Base-by-base conservation (phyloP, 345 rosid genomes). In the Gossypium anomalum region DNA sequence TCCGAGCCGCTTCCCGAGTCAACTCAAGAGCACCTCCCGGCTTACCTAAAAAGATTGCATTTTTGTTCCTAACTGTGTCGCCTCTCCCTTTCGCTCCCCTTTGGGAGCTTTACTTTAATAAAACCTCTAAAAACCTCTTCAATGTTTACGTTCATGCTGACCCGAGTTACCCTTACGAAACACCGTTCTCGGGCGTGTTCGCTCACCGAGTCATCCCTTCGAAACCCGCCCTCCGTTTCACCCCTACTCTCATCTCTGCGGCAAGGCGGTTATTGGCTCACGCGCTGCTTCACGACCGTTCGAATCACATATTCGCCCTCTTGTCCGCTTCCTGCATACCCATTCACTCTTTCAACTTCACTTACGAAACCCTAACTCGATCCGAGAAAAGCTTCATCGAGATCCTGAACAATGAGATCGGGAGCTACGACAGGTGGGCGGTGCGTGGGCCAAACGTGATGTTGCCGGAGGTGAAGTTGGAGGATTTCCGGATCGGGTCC, bases 61-160 rank as follows among this genome's bases (percentile, higher is more conserved):
- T 93, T 70, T 72, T 92, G 84, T 93, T 87, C 77, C 80, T 92
- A 17, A 89, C 93, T 8, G 84, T 93, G 0, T 20, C 86, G 12
- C 88, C 95, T 58, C 94, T 93, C 16, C 90, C 86, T 1, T 84
- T 90, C 4, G 90, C 93, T 12, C 86, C 90, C 3, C 70, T 92
- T 0, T 92, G 97, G 96, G 91, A 92, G 20, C 74, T 77, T 23
- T 93, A 70, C 80, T 93, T 93, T 76, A 78, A 79, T 68, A 71
- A 76, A 62, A 79, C 80, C 25, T 73, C 82, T 0, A 55, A 47
- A 3, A 67, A 23, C 3, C 88, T 85, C 23, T 91, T 82, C 77
- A 91, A 93, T 78, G 71, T 93, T 48, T 93, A 91, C 65, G 60
- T 90, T 51, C 97, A 93, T 73, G 93, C 90, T 2, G 91, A 93